Base-by-base conservation (phyloP, 306 rosid species). In the Rubus idaeus region DNA sequence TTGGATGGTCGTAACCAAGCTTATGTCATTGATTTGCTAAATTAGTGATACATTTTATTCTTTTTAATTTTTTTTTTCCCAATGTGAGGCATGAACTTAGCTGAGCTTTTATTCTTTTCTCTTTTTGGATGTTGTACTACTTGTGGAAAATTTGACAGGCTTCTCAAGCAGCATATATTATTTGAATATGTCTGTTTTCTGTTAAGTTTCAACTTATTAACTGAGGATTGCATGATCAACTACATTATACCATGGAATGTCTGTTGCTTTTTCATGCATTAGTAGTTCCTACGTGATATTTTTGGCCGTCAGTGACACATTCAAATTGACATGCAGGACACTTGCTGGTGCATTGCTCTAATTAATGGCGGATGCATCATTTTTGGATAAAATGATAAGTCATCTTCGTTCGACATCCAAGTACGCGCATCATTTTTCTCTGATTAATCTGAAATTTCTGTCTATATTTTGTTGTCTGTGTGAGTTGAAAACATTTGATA, bases 321-420 rank as follows among this genome's bases (percentile, higher is more conserved):
- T 47, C 23, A 35, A 45, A 75, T 26, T 26, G n/a, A 68, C 37
- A 4, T 55, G 82, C 77, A 77, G 78, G 73, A 11, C 47, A 56
- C 35, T 75, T 62, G 47, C 46, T 10, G 30, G 41, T 14, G 69
- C 20, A 12, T 68, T 53, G 30, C 63, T 80, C 3, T 70, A 4
- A 9, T 21, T 56, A 78, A 92, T 90, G 97, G 90, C 79, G 65
- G 97, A 92, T 71, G 76, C 86, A 18, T 75, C 93, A 5, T 79
- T 87, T 83, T 86, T 87, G 1, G 85, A 88, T 67, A 72, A 60
- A 56, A 85, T 92, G 91, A 84, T 94, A 50, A 64, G 73, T 83
- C 88, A 89, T 78, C 91, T 94, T 21, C 93, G 93, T 16, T 35
- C 89, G 70, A 80, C 97, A 8, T 90, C 92, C 96, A 92, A 90